phyloP scores from a whole-genome alignment of 2,329 filamentous ascomycete genomes.

The Xylaria sp. region DNA sequence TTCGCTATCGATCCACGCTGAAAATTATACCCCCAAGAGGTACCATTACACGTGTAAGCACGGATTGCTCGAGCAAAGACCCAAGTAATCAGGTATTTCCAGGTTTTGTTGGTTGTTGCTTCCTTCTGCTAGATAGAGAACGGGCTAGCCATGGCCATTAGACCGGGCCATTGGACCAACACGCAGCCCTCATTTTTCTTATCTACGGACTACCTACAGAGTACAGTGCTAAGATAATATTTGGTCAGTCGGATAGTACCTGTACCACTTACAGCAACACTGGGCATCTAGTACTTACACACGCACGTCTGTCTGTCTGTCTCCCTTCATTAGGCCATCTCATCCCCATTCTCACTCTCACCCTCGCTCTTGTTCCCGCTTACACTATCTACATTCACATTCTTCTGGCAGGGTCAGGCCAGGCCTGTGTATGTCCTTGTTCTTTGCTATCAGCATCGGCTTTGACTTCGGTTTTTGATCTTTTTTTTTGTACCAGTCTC shows the following conservation, averaged over 20 bases:
- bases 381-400: constrained; percentile 13
- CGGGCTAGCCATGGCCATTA: constrained; percentile 6
- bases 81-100: too few species aligned
- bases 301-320: background rate
- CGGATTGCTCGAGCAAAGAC: background rate
- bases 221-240: constrained; percentile 10
- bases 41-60: constrained; percentile 7
- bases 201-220: background rate
- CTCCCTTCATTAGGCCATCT: constrained; percentile 13
- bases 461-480: constrained; percentile 6
- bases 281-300: background rate
- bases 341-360: background rate
- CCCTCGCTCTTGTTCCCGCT: constrained; percentile 12
- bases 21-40: background rate
- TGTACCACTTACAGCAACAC: too few species aligned
- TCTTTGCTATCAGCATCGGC: constrained; percentile 1
- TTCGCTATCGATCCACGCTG: constrained; percentile 24
- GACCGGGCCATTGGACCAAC: constrained; percentile 17
- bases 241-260: too few species aligned
- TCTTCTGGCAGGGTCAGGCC: constrained; percentile 22
- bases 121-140: constrained; percentile 7
- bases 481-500: background rate
- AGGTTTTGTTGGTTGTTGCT: constrained; percentile 1
- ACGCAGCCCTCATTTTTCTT: background rate
- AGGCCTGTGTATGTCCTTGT: constrained; percentile 20